These are phyloP conservation scores for Sporodiniella umbellata DNA, from an alignment of 371 early-diverging fungal genomes.

Conservation along the genomic window DNA sequence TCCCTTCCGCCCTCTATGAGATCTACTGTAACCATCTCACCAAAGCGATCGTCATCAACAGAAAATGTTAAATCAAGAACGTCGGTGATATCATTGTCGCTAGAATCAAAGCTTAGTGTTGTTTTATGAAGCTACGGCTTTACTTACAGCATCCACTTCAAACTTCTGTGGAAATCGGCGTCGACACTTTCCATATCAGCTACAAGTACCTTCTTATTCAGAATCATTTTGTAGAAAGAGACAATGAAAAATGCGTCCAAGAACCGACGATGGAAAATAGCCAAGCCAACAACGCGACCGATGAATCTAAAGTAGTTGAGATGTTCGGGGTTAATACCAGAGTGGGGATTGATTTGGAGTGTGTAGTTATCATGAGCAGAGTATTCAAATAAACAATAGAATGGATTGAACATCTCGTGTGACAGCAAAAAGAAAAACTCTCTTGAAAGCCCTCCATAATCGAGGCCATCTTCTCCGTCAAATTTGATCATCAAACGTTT, in stretches of 20 bases:
- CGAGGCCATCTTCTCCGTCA: constrained; percentile 97
- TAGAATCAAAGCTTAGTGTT: constrained; percentile 11
- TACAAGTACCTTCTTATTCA: constrained; percentile 82
- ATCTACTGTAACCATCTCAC: constrained; percentile 87
- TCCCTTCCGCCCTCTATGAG: constrained; percentile 88
- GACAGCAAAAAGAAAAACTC: constrained; percentile 97
- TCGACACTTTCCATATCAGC: constrained; percentile 97
- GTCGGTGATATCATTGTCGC: constrained; percentile 87
- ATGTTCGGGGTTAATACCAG: constrained; percentile 97
- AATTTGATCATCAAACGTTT: constrained; percentile 97
- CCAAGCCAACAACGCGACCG: constrained; percentile 95
- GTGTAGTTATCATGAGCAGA: constrained; percentile 97
- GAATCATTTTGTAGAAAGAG: constrained; percentile 95
- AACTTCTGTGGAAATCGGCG: constrained; percentile 86
- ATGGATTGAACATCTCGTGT: constrained; percentile 98
- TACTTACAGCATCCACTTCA: constrained; percentile 91
- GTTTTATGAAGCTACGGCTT: too few relatives aligned
- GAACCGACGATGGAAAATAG: constrained; percentile 96
- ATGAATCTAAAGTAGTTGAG: constrained; percentile 98
- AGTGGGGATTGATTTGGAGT: constrained; percentile 94
- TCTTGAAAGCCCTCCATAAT: constrained; percentile 96
- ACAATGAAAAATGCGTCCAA: constrained; percentile 95
- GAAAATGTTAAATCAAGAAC: constrained; percentile 89
- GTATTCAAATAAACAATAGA: constrained; percentile 96
- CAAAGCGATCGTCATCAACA: constrained; percentile 92